phyloP scores from a whole-genome alignment of 805 yeast genomes.

The Sungouiozyma intestinalis region DNA sequence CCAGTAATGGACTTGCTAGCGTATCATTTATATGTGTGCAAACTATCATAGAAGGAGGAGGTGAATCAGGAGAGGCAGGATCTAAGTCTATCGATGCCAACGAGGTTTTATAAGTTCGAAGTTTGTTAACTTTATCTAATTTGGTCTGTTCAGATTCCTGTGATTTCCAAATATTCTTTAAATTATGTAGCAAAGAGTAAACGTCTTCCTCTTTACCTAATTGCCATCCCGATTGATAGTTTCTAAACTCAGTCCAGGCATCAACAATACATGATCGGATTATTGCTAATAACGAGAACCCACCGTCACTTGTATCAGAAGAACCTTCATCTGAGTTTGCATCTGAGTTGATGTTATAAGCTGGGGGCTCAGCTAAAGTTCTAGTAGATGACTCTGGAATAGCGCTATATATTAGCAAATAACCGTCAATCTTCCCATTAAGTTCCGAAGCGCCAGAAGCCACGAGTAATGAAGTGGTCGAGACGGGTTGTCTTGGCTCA shows the following conservation, averaged over 20 bases:
- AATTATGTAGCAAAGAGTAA: slow-evolving; percentile 46
- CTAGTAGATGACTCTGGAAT: slow-evolving; percentile 42
- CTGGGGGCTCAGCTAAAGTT: slow-evolving; percentile 38
- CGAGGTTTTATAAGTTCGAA: slow-evolving; percentile 23
- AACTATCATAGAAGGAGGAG: slow-evolving; percentile 59
- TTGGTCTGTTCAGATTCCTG: slow-evolving; percentile 20
- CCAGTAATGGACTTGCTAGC: slow-evolving; percentile 48
- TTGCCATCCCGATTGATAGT: slow-evolving; percentile 47
- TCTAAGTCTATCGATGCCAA: slow-evolving; percentile 26
- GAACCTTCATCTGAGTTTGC: background rate
- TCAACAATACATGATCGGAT: slow-evolving; percentile 51
- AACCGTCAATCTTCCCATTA: slow-evolving; percentile 69
- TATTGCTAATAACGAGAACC: slow-evolving; percentile 27
- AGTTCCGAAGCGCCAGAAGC: slow-evolving; percentile 74
- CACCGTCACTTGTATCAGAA: slow-evolving; percentile 15
- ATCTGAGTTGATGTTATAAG: slow-evolving; percentile 29
- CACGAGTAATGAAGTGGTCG: slow-evolving; percentile 57
- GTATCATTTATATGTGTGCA: slow-evolving; percentile 54
- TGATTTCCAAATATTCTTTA: slow-evolving; percentile 49
- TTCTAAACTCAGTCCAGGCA: slow-evolving; percentile 62
- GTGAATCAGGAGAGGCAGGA: slow-evolving; percentile 32
- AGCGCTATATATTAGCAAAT: slow-evolving; percentile 57
- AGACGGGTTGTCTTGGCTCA: slow-evolving; percentile 50
- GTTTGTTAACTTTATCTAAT: slow-evolving; percentile 23
- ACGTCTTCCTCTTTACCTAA: slow-evolving; percentile 59